Evolutionary conservation across 805 yeast species (phyloP), one percentile per base, ranked within the genome.

Genomic region (Pichia rugopelliculosa): DNA sequence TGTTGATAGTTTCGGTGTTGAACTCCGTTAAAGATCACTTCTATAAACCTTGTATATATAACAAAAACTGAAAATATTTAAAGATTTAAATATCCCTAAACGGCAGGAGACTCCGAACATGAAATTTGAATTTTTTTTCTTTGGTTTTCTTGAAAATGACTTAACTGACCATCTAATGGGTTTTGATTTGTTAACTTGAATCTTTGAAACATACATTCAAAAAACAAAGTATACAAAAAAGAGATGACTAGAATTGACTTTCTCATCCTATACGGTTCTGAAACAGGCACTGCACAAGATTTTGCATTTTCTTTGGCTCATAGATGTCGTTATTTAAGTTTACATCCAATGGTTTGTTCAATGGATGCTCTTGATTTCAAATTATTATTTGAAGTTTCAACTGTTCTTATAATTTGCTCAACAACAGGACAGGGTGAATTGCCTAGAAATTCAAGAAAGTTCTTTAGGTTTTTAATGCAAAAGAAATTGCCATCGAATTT

Each of bases 371-470:
- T 77, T 58, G 77, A 80, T 49, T 62, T 82, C 39, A 74, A 72
- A 54, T 71, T 71, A 47, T 66, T 87, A 43, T 67, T 77, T 6
- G 71, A 78, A 4, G 73, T 79, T 15, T 57, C 67, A 7, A 64
- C 66, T 25, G 68, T 49, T 13, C 13, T 39, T 2, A 36, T 52
- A 20, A 6, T 47, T 13, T 85, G 95, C 60, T 82, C 96, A 1
- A 91, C 99, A 0, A 84, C 96, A 1, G 98, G 99, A 8, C 97
- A 91, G 64, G 99, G 99, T 24, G 96, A 85, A 52, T 65, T 91
- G 30, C 98, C 99, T 0, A 65, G 84, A 38, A 87, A 87, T 59
- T 82, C 84, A 0, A 71, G 72, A 53, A 78, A 76, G 51, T 77
- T 91, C 53, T 85, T 96, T 95, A 73, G 74, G 54, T 79, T 84